Evolutionary conservation across 345 rosid species (phyloP).

Genomic region (Clausena lansium): DNA sequence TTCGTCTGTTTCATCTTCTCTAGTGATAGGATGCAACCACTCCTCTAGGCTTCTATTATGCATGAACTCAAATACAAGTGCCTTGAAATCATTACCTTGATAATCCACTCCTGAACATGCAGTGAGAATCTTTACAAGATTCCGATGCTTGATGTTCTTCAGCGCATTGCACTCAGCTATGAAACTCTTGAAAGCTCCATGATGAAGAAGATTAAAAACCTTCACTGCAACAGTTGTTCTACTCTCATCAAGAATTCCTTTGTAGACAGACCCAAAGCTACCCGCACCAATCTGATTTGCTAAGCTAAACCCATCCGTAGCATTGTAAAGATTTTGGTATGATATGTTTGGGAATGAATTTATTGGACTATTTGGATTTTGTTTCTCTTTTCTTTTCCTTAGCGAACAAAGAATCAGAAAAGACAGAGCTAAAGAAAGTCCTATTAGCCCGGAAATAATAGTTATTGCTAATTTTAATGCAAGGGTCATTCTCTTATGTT

Average conservation of each 20-base stretch:
- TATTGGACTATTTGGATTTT: neutral
- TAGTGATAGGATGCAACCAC: neutral
- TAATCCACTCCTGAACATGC: neutral
- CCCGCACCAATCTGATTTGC: too few relatives aligned
- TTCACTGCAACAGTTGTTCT: neutral
- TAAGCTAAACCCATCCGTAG: too few relatives aligned
- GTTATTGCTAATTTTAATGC: neutral
- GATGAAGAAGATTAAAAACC: neutral
- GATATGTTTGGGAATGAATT: neutral
- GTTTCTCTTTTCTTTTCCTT: neutral
- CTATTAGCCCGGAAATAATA: neutral
- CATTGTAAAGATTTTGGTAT: neutral
- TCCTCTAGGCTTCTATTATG: neutral
- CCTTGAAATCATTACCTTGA: neutral
- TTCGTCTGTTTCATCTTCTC: neutral
- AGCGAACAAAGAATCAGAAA: neutral
- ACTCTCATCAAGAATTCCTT: neutral
- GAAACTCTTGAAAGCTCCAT: neutral
- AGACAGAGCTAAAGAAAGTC: neutral
- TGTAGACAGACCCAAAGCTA: too few relatives aligned
- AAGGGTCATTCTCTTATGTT: neutral
- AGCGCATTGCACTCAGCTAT: neutral
- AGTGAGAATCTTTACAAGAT: neutral
- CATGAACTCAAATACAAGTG: neutral
- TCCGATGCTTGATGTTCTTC: neutral